Base-by-base conservation (phyloP, 257 asterid genomes). In the Nicotiana knightiana region DNA sequence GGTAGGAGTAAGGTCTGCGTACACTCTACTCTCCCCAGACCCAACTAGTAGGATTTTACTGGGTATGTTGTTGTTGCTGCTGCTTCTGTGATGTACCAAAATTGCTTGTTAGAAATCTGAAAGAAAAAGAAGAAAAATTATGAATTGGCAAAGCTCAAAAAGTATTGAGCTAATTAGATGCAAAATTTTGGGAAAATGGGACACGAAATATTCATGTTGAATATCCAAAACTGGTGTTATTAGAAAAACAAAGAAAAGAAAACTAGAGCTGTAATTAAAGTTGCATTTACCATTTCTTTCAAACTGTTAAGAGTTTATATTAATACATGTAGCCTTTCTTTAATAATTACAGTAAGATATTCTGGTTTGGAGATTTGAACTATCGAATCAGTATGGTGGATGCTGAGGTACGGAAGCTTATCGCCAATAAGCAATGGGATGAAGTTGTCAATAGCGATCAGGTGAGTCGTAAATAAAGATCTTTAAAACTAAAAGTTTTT, bases 351-450 rank as follows among this genome's bases (percentile, higher is more conserved):
- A 95, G 98, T 85, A 92, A 91, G 89, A 92, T 93, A 90, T 95
- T 95, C 90, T 95, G 99, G 98, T 92, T 95, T 75, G 99, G 99
- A n/a, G 99, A 95, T 84, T 85, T 95, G 88, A 95, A 95, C 53
- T 95, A 95, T 85, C 97, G 99, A 62, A 86, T 95, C 86, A 92
- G 86, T 86, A 83, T 95, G 93, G 58, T 68, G 51, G 97, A 93
- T 82, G 85, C 81, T 64, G 90, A 93, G 53, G 95, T 91, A 54
- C 88, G 99, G 84, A 91, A 89, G 83, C 93, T 90, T 21, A 94
- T 93, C n/a, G 90, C 88, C 1, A 85, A 85, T 71, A 90, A 87
- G 92, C 90, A 91, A 77, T 95, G 98, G 98, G 79, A 81, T 17
- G 87, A 86, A 83, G 98, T 95, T 86, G 97, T 92, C 54, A 85